These are phyloP conservation scores for Ustilago loliicola DNA, from an alignment of 1,284 basidiomycete species.

Conservation along the genomic window DNA sequence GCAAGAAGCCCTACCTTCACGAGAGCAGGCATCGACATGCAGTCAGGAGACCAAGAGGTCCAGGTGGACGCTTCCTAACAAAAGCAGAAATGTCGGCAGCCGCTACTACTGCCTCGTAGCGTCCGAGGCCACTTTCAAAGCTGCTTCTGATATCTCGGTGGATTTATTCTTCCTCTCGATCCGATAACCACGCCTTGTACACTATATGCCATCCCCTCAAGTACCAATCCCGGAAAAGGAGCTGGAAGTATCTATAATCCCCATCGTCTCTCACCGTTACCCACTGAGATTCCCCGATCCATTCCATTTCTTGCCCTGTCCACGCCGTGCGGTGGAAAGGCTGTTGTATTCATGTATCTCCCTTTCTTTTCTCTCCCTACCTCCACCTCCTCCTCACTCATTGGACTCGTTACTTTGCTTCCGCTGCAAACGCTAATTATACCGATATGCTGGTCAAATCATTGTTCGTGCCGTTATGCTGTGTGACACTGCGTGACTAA, in stretches of 20 bases:
- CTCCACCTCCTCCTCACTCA: background rate
- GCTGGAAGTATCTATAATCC: conserved; percentile 1
- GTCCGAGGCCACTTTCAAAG: background rate
- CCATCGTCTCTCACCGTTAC: background rate
- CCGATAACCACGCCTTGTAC: conserved; percentile 16
- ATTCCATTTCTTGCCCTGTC: background rate
- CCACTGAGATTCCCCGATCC: background rate
- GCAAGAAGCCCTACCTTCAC: conserved; percentile 88
- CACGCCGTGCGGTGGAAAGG: conserved; percentile 7
- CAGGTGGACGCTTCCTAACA: conserved; percentile 89
- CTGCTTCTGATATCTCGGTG: background rate
- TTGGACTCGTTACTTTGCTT: background rate
- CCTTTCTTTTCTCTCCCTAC: background rate
- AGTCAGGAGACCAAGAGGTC: conserved; percentile 93
- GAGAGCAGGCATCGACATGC: conserved; percentile 98
- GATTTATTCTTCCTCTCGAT: background rate
- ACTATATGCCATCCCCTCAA: background rate
- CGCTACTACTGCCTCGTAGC: conserved; percentile 3
- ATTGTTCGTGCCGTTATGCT: too few relatives aligned
- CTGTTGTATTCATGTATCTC: conserved; percentile 39
- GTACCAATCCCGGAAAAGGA: background rate
- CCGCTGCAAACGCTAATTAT: conserved; percentile 12
- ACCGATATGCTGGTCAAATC: background rate
- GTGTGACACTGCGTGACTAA: too few relatives aligned
- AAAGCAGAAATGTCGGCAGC: conserved; percentile 43